phyloP scores from a whole-genome alignment of 2,329 filamentous ascomycete species.

The Penicillium sp. region DNA sequence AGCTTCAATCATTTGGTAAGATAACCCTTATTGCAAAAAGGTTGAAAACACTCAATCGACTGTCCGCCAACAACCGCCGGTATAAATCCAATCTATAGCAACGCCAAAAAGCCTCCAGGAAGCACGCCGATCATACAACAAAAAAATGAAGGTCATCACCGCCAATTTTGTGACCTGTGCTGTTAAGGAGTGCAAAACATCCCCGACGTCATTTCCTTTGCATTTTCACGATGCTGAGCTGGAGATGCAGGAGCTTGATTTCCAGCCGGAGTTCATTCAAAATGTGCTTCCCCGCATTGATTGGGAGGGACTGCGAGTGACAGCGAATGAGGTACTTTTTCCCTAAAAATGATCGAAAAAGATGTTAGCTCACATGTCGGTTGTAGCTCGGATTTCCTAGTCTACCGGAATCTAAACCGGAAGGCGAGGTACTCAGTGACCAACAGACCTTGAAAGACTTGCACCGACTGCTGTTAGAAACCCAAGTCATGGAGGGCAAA shows the following conservation, averaged over 20 bases:
- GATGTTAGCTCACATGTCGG: not conserved
- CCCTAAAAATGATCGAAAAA: not conserved
- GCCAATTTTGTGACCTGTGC: constrained; percentile 97
- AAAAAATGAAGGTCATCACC: constrained; percentile 84
- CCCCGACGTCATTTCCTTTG: constrained; percentile 77
- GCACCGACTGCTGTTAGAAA: constrained; percentile 82
- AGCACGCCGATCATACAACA: not conserved
- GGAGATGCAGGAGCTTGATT: constrained; percentile 76
- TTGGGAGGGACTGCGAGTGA: constrained; percentile 76
- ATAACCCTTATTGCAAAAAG: not conserved
- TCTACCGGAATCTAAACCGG: constrained; percentile 65
- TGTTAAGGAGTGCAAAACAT: constrained; percentile 88
- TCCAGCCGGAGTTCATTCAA: constrained; percentile 76
- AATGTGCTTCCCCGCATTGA: constrained; percentile 87
- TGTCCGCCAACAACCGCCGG: not conserved
- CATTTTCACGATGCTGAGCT: constrained; percentile 92
- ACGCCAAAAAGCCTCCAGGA: not conserved
- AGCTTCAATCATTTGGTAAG: not conserved
- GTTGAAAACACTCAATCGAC: not conserved
- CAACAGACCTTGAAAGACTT: constrained; percentile 73
- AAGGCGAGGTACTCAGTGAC: constrained; percentile 62
- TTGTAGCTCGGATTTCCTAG: constrained; percentile 73
- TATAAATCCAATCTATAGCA: not conserved
- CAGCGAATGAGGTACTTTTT: constrained; percentile 62
- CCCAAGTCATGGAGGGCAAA: constrained; percentile 83